Base-by-base conservation (phyloP, 352 stramenopile species). In the Phytophthora ohioensis region DNA sequence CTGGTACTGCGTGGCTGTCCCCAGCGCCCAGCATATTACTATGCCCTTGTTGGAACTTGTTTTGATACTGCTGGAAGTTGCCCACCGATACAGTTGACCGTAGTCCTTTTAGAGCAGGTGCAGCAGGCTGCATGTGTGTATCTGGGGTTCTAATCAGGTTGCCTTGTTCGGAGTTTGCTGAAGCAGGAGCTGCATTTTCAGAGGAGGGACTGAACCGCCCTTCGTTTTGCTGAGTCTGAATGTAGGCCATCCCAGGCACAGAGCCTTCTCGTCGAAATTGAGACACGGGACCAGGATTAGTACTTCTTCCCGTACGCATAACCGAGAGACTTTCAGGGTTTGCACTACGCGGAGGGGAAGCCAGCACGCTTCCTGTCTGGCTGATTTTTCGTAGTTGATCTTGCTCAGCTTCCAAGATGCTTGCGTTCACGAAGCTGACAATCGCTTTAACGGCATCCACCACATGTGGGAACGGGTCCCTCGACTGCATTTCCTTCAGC, bases 401-500 rank as follows among this genome's bases (percentile, higher is more conserved):
- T 69, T 91, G 82, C 13, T 90, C 80, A 7, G 78, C 66, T 56
- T 83, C 78, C 39, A 93, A 68, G 15, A 90, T 79, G 34, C 75
- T 79, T 45, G 78, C 78, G 30, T 91, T 90, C 30, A 93, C 82
- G 27, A 81, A 81, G 39, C 84, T 87, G 2, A 93, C 81, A 36
- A 93, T 83, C 35, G 76, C 64, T 69, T 91, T 91, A 68, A 74
- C 91, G 54, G 61, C 87, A 65, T 68, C 81, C 21, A 69, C 81
- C 35, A 82, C 95, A 70, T 80, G 69, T 11, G 91, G 90, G 63
- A 98, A 97, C 6, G 93, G 85, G 62, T 99, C 95, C 38, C 78
- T 80, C 4, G 92, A 88, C 67, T 98, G 91, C 42, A 98, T 81
- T 38, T 85, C 80, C 54, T 93, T 88, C 21, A 98, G 69, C 41